Conservation (phyloP, 176 grass and related monocot genomes). For the Zoysia pacifica region DNA sequence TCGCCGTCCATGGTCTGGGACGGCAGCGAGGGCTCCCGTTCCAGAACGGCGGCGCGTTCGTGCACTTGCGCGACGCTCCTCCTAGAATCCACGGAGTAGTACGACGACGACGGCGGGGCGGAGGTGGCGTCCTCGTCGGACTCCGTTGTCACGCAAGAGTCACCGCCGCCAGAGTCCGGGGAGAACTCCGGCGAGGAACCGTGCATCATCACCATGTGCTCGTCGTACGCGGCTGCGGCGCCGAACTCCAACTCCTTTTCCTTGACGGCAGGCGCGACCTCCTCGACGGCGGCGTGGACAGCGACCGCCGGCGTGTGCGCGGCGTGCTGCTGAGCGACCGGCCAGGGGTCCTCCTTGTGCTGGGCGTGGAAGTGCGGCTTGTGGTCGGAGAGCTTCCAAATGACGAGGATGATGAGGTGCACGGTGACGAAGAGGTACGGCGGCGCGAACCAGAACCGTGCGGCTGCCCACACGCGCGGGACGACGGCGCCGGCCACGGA, state of each 20-base stretch:
- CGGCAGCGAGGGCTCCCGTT: slow-evolving; percentile 15
- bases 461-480: slow-evolving; percentile 41
- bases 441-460: slow-evolving; percentile 54
- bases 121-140: slow-evolving; percentile 44
- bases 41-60: not conserved
- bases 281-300: not conserved
- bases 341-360: slow-evolving; percentile 25
- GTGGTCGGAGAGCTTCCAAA: slow-evolving; percentile 95
- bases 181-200: slow-evolving; percentile 17
- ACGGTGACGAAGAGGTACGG: slow-evolving; percentile 89
- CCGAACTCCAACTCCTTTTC: not conserved
- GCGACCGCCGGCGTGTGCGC: not conserved
- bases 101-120: slow-evolving; percentile 13
- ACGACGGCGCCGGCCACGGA: slow-evolving; percentile 38
- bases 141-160: slow-evolving; percentile 70
- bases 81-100: not conserved
- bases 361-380: slow-evolving; percentile 42
- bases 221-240: not conserved
- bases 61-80: not conserved
- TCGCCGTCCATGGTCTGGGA: not conserved
- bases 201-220: no score
- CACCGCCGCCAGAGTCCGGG: slow-evolving; percentile 42
- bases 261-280: not conserved
- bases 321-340: not conserved
- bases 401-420: slow-evolving; percentile 93